Evolutionary conservation across 352 stramenopile genomes (phyloP).

Genomic region (Phytophthora brassicae): DNA sequence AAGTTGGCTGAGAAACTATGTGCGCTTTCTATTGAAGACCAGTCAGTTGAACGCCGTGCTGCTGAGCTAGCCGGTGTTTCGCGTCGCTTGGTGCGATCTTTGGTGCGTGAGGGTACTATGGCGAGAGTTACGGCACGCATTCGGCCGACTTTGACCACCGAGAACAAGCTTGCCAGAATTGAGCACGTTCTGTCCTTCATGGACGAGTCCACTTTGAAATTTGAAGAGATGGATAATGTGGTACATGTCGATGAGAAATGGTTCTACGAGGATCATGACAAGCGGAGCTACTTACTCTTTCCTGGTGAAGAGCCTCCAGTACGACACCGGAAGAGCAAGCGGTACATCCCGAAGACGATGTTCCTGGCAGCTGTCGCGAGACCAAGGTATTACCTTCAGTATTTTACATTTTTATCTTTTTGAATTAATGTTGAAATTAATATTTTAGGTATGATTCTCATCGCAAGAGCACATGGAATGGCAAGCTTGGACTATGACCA

Average conservation of each 20-base stretch:
- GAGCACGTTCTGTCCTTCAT: not conserved
- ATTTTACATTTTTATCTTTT: not conserved
- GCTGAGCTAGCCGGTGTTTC: not conserved
- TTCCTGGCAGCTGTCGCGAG: not conserved
- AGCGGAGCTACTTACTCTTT: not conserved
- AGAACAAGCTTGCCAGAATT: not conserved
- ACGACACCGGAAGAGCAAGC: not conserved
- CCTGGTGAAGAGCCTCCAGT: not conserved
- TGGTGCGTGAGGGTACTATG: not conserved
- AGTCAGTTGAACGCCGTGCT: not conserved
- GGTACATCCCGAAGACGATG: slow-evolving; percentile 6
- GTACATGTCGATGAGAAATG: slow-evolving; percentile 5
- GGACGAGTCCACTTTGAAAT: not conserved
- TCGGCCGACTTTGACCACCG: not conserved
- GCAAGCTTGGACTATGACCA: not conserved
- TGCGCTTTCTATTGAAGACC: not conserved
- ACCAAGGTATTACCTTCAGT: not conserved
- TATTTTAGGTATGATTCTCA: not conserved
- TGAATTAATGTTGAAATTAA: not conserved
- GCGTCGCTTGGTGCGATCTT: not conserved
- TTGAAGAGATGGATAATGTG: not conserved
- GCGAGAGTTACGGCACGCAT: not conserved
- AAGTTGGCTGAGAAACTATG: not conserved
- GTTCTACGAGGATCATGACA: slow-evolving; percentile 1
- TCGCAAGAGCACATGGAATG: not conserved